phyloP scores from a whole-genome alignment of 768 basidiomycete species.

The Mycena polygramma region DNA sequence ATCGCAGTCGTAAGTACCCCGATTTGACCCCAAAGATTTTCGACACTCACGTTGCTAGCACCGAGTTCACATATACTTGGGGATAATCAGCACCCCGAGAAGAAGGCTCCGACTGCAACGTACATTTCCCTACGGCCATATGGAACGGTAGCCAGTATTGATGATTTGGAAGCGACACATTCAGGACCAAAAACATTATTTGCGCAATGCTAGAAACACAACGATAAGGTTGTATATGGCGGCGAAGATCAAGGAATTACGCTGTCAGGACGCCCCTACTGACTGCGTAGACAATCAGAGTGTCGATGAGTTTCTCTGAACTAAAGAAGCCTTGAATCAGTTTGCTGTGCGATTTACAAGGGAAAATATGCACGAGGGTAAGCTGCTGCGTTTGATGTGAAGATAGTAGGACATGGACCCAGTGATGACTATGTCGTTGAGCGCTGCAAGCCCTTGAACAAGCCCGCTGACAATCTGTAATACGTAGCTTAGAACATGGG shows the following conservation, averaged over 20 bases:
- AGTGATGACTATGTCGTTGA: slow-evolving; percentile 32
- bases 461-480: slow-evolving; percentile 25
- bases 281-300: slow-evolving; percentile 27
- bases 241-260: slow-evolving; percentile 1
- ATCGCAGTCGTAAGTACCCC: not conserved
- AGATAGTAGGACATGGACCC: slow-evolving; percentile 28
- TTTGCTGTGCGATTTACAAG: not conserved
- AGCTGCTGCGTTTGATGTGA: slow-evolving; percentile 8
- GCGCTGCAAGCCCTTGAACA: slow-evolving; percentile 32
- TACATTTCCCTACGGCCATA: slow-evolving; percentile 27
- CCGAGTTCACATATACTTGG: slow-evolving; percentile 30
- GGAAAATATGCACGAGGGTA: slow-evolving; percentile 24
- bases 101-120: not conserved
- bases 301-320: slow-evolving; percentile 30
- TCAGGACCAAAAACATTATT: slow-evolving; percentile 30
- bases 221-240: not conserved
- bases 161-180: slow-evolving; percentile 23
- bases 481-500: not conserved
- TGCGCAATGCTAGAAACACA: slow-evolving; percentile 18
- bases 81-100: not conserved
- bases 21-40: not conserved
- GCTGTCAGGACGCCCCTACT: slow-evolving; percentile 30
- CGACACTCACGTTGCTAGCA: slow-evolving; percentile 25
- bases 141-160: slow-evolving; percentile 27
- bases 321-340: not conserved